Base-by-base conservation (phyloP, 208 protist species). In the Polymyxa betae region DNA sequence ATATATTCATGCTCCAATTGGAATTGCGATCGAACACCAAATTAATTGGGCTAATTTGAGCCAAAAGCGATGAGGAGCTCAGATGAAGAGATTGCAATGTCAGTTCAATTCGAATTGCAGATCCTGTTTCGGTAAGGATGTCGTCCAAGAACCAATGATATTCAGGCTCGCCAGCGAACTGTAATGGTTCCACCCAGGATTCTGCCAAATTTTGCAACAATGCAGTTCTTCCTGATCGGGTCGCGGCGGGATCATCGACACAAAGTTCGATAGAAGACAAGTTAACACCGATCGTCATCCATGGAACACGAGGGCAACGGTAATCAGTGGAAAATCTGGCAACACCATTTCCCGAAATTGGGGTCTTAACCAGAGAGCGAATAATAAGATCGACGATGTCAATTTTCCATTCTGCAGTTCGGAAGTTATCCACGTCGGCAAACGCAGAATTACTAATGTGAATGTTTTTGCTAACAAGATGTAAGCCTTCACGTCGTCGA, bases 121-220 rank as follows among this genome's bases (percentile, higher is more conserved):
- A 82, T 5, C 35, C 72, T 40, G n/a, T 35, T 20, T 40, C 72
- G 35, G 16, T 20, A 35, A 82, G 72, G 35, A 82, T 43, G 35
- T 82, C 72, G n/a, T 82, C 72, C n/a, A 82, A n/a, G n/a, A 45
- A 82, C 72, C 72, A 82, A 20, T 12, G 10, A 20, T 5, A 5
- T 82, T 82, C 72, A n/a, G 5, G n/a, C 40, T 82, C 72, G 5
- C 72, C 72, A 5, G 72, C 16, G 12, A 82, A 43, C 72, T 38
- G 40, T 20, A 82, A 5, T 82, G 72, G 72, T 43, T 82, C 35
- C 5, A 82, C 72, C 72, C 72, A 82, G 16, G 72, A 82, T 43
- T 82, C 72, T 12, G 16, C 72, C 16, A 82, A 40, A 35, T 82
- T 82, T 5, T 35, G 12, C 5, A 35, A n/a, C 5, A 35, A 5